These are phyloP conservation scores for Gnomoniopsis smithogilvyi DNA, from an alignment of 2,329 filamentous ascomycete genomes.

Conservation along the genomic window DNA sequence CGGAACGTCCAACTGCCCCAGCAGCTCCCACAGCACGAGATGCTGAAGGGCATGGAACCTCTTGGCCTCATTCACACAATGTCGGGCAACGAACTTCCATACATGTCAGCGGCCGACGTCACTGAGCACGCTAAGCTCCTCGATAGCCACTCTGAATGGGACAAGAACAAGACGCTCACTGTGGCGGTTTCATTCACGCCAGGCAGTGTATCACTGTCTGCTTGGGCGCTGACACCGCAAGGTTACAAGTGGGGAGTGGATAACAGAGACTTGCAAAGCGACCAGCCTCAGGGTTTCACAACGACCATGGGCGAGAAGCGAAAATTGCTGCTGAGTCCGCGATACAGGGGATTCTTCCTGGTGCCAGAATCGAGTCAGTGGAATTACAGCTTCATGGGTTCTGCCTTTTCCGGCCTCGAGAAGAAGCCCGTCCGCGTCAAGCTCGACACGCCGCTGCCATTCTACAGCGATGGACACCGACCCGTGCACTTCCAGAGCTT, in stretches of 20 bases:
- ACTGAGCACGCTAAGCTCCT: constrained; percentile 91
- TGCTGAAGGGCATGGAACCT: constrained; percentile 81
- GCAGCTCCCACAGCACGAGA: constrained; percentile 87
- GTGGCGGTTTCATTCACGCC: constrained; percentile 97
- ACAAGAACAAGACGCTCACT: constrained; percentile 84
- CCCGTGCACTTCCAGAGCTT: constrained; percentile 97
- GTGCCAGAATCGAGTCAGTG: constrained; percentile 86
- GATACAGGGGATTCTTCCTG: constrained; percentile 93
- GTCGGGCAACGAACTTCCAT: constrained; percentile 89
- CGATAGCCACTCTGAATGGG: constrained; percentile 75
- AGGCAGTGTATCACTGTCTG: constrained; percentile 89
- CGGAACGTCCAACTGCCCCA: constrained; percentile 90
- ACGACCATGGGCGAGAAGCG: constrained; percentile 93
- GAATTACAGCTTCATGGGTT: constrained; percentile 99
- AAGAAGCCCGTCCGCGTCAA: constrained; percentile 91
- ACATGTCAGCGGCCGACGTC: constrained; percentile 94
- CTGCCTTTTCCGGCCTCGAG: constrained; percentile 79
- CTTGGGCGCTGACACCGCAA: constrained; percentile 86
- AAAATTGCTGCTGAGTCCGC: constrained; percentile 87
- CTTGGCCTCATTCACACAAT: constrained; percentile 94
- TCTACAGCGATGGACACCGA: constrained; percentile 90
- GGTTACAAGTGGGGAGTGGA: constrained; percentile 97
- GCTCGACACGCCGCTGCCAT: constrained; percentile 84
- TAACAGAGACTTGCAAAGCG: constrained; percentile 88
- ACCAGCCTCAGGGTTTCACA: constrained; percentile 91